Base-by-base conservation (phyloP, 495 filamentous ascomycete species). In the Penicillium tannophilum region DNA sequence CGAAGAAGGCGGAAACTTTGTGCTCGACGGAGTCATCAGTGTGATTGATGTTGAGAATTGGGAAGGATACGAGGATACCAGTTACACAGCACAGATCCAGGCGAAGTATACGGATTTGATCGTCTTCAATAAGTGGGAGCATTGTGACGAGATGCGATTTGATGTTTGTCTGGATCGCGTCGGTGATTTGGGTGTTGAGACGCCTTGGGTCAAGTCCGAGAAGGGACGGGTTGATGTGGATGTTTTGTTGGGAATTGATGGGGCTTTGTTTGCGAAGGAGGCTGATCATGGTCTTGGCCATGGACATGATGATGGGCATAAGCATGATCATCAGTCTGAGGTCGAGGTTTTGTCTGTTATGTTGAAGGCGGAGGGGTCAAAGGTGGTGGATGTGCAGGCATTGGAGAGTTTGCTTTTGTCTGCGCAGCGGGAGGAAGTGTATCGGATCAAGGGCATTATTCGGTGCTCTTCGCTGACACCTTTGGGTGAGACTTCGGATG, bases 1-100 rank as follows among this genome's bases (percentile, higher is more conserved):
- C 10, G 75, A 76, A 26, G 57, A 66, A n/a, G 78, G 75, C 0
- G 84, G 85, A 0, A 67, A 70, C 10, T 97, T 90, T 64, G 79
- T 84, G 6, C 83, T 98, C 1, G 94, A 98, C 69, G 94, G 94
- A 3, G 92, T 98, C 41, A 85, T 98, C 19, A 89, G 84, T 46
- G 94, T 97, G 3, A 89, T 98, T 51, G 94, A 98, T 72, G 92
- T 94, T 6, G 94, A 98, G 82, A 98, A 98, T 72, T 98, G 93
- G 93, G 79, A 85, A 61, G 94, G 94, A 1, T 98, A 98, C 68
- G 91, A 90, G 62, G 93, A 97, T 76, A 96, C 92, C 12, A 87
- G 82, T 28, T 93, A 90, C 45, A 94, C 91, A 49, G 91, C 91
- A n/a, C 85, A 88, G 68, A 74, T 93, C 49, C 91, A 96, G 76